A percentile compares a stretch with the other conserved stretches of the same genome.
phyloP scores from a whole-genome alignment of 495 filamentous ascomycete species.

The Tetracladium setigerum region DNA sequence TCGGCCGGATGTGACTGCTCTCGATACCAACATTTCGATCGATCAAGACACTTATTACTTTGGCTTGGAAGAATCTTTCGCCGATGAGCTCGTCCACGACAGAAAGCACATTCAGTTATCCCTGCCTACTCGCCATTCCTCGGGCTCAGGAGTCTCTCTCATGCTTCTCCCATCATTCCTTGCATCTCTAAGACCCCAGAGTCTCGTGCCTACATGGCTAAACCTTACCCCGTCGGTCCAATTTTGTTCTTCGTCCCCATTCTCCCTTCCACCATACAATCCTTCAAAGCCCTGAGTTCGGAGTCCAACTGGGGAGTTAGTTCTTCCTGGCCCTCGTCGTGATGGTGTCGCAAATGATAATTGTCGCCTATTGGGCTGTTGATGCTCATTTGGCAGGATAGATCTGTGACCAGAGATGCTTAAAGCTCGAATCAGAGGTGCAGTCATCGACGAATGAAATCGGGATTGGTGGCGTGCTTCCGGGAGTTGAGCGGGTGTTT shows the following conservation, averaged over 20 bases:
- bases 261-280: conserved; percentile 39
- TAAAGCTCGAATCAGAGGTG: conserved; percentile 21
- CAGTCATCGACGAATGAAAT: conserved; percentile 37
- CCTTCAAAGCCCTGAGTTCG: conserved; percentile 31
- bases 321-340: conserved; percentile 1
- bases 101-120: conserved; percentile 1
- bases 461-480: conserved; percentile 42
- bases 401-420: too few species aligned
- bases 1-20: too few species aligned
- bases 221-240: conserved; percentile 28
- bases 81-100: too few species aligned
- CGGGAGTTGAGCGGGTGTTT: conserved; percentile 46
- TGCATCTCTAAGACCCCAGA: conserved; percentile 16
- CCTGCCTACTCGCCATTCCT: conserved; percentile 15
- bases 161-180: conserved; percentile 8
- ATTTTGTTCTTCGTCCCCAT: conserved; percentile 34
- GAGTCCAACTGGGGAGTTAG: conserved; percentile 27
- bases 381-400: too few species aligned
- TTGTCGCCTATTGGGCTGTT: not conserved
- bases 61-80: too few species aligned
- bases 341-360: conserved; percentile 2
- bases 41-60: too few species aligned
- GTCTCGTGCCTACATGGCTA: conserved; percentile 22
- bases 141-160: conserved; percentile 17
- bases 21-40: too few species aligned